Percentiles rank a stretch among this genome's conserved stretches.
phyloP scores from a whole-genome alignment of 768 basidiomycete genomes.

The Hydnomerulius pinastri region DNA sequence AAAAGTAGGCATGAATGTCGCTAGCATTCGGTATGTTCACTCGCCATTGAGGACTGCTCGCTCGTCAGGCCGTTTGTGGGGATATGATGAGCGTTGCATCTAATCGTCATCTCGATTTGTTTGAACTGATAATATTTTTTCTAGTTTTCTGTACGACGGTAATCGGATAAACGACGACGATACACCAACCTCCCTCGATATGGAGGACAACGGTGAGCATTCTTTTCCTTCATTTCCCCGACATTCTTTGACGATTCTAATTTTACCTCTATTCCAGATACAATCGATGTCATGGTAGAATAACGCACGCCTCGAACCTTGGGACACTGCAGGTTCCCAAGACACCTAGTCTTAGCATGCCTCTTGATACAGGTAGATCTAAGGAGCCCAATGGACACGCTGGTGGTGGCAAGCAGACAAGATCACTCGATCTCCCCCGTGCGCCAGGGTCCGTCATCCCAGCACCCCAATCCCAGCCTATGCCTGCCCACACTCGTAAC shows the following conservation, averaged over 20 bases:
- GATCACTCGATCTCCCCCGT: conserved; percentile 27
- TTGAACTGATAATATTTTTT: conserved; percentile 1
- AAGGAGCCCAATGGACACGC: neutral
- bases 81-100: no score
- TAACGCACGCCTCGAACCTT: neutral
- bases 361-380: neutral
- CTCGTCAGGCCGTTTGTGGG: no score
- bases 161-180: conserved; percentile 84
- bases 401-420: neutral
- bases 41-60: neutral
- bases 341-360: conserved; percentile 1
- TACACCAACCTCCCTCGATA: conserved; percentile 79
- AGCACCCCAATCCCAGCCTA: neutral
- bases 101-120: neutral
- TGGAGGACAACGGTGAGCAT: conserved; percentile 82
- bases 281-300: conserved; percentile 97
- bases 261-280: conserved; percentile 51
- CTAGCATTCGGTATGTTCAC: conserved; percentile 76
- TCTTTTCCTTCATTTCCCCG: no score
- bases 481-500: neutral
- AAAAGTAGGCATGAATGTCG: conserved; percentile 89
- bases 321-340: conserved; percentile 4
- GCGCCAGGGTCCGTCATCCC: conserved; percentile 15
- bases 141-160: conserved; percentile 91
- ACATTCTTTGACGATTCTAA: neutral